Evolutionary conservation across 2,329 filamentous ascomycete species (phyloP).

Genomic region (Sordariomycetes sp.): DNA sequence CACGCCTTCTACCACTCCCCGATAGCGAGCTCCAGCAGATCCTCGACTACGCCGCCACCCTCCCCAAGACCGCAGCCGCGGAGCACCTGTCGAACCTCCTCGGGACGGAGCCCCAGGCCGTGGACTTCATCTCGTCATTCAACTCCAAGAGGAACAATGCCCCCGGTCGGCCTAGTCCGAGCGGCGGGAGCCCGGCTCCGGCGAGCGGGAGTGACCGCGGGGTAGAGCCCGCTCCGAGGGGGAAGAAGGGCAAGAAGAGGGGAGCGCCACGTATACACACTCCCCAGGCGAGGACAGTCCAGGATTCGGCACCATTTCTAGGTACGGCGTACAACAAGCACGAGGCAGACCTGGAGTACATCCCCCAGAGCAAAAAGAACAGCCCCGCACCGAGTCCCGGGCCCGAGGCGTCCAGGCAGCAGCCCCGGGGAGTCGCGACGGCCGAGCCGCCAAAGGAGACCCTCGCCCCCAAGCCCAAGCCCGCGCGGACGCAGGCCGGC

Average conservation of each 20-base stretch:
- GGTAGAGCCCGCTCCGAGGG: conserved; percentile 35
- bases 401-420: background rate
- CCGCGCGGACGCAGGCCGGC: conserved; percentile 40
- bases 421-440: background rate
- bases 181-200: background rate
- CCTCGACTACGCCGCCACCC: conserved; percentile 66
- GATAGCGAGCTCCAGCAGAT: conserved; percentile 77
- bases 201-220: background rate
- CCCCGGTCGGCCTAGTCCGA: conserved; percentile 7
- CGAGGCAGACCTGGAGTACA: conserved; percentile 60
- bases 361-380: conserved; percentile 27
- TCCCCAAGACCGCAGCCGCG: conserved; percentile 68
- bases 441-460: conserved; percentile 22
- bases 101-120: conserved; percentile 67
- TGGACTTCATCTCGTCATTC: conserved; percentile 73
- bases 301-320: conserved; percentile 50
- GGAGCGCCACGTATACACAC: conserved; percentile 52
- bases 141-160: conserved; percentile 50
- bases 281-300: conserved; percentile 50
- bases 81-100: conserved; percentile 82
- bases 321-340: conserved; percentile 69
- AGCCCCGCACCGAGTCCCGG: conserved; percentile 4
- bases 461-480: background rate
- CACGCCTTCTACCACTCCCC: conserved; percentile 72
- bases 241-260: conserved; percentile 41